A percentile compares a stretch with the other conserved stretches of the same genome.
phyloP scores from a whole-genome alignment of 495 filamentous ascomycete species.

The Glutinoglossum americanum region DNA sequence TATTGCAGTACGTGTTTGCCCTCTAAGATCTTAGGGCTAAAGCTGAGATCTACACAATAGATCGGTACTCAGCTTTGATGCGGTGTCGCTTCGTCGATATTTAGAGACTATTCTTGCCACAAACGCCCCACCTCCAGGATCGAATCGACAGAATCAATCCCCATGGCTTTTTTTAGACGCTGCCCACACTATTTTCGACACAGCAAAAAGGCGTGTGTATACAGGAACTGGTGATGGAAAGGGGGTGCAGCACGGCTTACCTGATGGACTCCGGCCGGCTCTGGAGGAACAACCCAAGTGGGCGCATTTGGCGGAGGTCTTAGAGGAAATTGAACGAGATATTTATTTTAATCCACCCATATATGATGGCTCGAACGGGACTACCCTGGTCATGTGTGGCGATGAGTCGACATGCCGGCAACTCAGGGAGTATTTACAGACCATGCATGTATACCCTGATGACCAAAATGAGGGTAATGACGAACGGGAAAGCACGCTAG shows the following conservation, averaged over 20 bases:
- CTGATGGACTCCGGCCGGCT: constrained; percentile 60
- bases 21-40: background rate
- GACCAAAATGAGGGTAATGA: constrained; percentile 15
- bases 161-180: constrained; percentile 95
- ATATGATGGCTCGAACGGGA: constrained; percentile 72
- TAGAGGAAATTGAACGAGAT: constrained; percentile 87
- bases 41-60: constrained; percentile 15
- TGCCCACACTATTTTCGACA: constrained; percentile 81
- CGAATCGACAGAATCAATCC: constrained; percentile 70
- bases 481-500: constrained; percentile 18
- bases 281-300: constrained; percentile 92
- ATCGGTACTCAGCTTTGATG: constrained; percentile 64
- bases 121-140: constrained; percentile 70
- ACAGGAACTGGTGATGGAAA: constrained; percentile 33
- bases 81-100: constrained; percentile 79
- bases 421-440: constrained; percentile 74
- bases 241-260: constrained; percentile 20
- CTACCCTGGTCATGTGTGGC: constrained; percentile 85
- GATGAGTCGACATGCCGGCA: constrained; percentile 77
- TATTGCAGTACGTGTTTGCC: constrained; percentile 40
- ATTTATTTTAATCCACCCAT: constrained; percentile 56
- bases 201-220: constrained; percentile 79
- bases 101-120: constrained; percentile 86
- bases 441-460: constrained; percentile 59
- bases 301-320: constrained; percentile 61